Evolutionary conservation across 345 rosid species (phyloP), one percentile per base, ranked within the genome.

Genomic region (Gossypium raimondii): DNA sequence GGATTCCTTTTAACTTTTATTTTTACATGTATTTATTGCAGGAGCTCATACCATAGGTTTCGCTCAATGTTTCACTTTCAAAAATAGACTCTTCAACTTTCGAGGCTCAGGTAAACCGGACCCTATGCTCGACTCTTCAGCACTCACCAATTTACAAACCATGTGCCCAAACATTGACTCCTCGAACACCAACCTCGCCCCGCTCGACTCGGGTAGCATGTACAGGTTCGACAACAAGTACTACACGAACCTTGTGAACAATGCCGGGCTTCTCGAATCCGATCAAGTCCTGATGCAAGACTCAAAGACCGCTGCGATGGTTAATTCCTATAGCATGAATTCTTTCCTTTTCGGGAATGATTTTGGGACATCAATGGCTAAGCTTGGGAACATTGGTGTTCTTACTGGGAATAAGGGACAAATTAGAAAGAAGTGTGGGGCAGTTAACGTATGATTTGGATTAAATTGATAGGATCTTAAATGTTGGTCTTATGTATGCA

Each of bases 1-100:
- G 7, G 7, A 34, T 34, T 34, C 41, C 41, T 34, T 34, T 34
- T 34, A 34, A 34, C 41, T 34, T 34, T 34, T 1, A 5, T 5
- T 53, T 58, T 10, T 58, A 22, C 18, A 9, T 3, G 3, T 65
- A 45, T 70, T 3, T 38, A 20, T 78, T 79, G 68, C 75, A 92
- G 97, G 94, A 76, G 97, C 92, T 34, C 98, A 92, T 81, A 94
- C 98, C 18, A 77, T 94, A 75, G 98, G 98, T 12, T 88, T 77
- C 84, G 98, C 98, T 14, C 97, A 92, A 62, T 94, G 97, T 76
- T 87, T 92, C 78, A 73, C 89, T 57, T 85, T 94, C 89, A 94
- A 94, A 87, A 82, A 83, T 56, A 84, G 97, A 78, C 87, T 94
- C 11, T 92, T 84, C 82, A 44, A 92, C 85, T 94, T 86, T 85